Percentiles rank a stretch among this genome's conserved stretches.
These are phyloP conservation scores for Microbotryum silenes-acaulis DNA, from an alignment of 1,284 basidiomycete genomes.

Conservation along the genomic window DNA sequence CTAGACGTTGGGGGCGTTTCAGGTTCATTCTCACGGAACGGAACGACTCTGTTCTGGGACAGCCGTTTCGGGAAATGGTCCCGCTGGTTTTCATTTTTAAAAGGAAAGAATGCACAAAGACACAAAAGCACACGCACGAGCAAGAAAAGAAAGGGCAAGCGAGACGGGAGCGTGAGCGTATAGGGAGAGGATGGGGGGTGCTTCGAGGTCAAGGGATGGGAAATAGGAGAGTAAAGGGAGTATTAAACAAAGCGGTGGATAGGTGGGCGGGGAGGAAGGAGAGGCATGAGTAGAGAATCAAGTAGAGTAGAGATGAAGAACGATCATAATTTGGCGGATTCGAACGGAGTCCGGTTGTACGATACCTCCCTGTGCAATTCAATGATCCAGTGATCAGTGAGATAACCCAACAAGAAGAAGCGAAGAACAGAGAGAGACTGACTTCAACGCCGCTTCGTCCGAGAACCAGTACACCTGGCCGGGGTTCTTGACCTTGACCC, in stretches of 20 bases:
- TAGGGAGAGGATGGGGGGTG: background rate
- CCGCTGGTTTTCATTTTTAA: too few relatives aligned
- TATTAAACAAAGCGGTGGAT: too few relatives aligned
- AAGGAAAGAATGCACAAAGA: too few relatives aligned
- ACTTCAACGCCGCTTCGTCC: slow-evolving; percentile 60
- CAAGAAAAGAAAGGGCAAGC: background rate
- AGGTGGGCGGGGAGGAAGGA: background rate
- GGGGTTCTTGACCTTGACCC: slow-evolving; percentile 68
- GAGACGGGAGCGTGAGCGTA: background rate
- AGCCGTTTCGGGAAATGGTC: too few relatives aligned
- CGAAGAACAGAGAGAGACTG: background rate
- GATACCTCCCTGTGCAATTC: slow-evolving; percentile 48
- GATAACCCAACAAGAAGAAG: background rate
- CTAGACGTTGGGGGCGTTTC: too few relatives aligned
- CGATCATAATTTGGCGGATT: slow-evolving; percentile 19
- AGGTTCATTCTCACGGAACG: too few relatives aligned
- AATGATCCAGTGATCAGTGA: background rate
- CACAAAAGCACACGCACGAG: background rate
- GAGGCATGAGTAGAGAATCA: background rate
- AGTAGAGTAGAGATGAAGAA: background rate
- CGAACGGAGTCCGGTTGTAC: slow-evolving; percentile 44
- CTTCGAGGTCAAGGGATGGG: background rate
- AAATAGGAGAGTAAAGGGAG: background rate
- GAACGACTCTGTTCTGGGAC: too few relatives aligned
- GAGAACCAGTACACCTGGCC: slow-evolving; percentile 88